Percentiles rank a stretch among this genome's conserved stretches.
These are phyloP conservation scores for Ceratocystis harringtonii DNA, from an alignment of 2,329 filamentous ascomycete genomes.

Conservation along the genomic window DNA sequence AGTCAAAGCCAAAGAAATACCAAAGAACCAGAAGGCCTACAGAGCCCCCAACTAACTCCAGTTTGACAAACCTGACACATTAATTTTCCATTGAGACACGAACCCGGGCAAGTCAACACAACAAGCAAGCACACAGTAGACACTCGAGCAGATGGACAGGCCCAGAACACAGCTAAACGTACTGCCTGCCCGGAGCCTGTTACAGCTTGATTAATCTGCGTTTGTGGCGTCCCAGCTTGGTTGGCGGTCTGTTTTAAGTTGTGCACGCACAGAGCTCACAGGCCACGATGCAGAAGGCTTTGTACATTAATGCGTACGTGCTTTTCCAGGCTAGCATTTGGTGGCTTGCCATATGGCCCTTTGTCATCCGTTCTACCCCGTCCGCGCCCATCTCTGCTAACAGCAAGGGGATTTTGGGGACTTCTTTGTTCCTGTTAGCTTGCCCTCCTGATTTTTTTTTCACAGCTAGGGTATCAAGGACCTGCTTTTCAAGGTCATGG, in stretches of 20 bases:
- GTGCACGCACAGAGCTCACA: neutral
- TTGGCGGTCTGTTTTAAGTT: constrained; percentile 4
- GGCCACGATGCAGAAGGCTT: neutral
- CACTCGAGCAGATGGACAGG: too few relatives aligned
- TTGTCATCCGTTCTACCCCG: constrained; percentile 1
- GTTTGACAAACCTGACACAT: too few relatives aligned
- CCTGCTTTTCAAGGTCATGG: neutral
- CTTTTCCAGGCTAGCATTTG: neutral
- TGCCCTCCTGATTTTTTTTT: neutral
- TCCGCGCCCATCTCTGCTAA: neutral
- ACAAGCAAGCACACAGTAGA: too few relatives aligned
- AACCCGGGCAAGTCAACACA: too few relatives aligned
- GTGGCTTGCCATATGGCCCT: neutral
- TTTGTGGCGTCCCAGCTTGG: neutral
- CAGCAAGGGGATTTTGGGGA: neutral
- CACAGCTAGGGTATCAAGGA: neutral
- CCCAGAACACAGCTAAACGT: too few relatives aligned
- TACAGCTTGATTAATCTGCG: neutral
- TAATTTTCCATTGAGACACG: too few relatives aligned
- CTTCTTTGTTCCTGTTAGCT: constrained; percentile 2
- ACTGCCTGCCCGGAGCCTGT: too few relatives aligned
- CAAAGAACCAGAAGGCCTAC: too few relatives aligned
- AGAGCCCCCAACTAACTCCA: too few relatives aligned
- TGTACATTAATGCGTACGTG: neutral
- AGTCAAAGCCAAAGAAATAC: too few relatives aligned